Percentiles rank a stretch among this genome's conserved stretches.
Evolutionary conservation across 352 stramenopile species (phyloP).

Genomic region (Phytophthora rubi): DNA sequence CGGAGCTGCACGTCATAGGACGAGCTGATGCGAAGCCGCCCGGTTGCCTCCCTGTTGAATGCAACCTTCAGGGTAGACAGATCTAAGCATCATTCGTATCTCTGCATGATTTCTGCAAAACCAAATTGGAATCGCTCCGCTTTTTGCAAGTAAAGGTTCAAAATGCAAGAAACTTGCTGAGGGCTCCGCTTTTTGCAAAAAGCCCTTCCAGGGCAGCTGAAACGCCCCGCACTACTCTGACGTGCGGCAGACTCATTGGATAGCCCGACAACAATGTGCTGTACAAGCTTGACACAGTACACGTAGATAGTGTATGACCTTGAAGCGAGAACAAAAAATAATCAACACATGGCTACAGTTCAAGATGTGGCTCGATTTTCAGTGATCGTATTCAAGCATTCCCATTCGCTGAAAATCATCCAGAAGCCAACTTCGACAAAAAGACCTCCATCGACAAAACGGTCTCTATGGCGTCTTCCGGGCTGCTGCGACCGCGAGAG

Average conservation of each 20-base stretch:
- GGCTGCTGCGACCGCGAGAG: slow-evolving; percentile 13
- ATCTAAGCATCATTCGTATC: no score
- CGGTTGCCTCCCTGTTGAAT: no score
- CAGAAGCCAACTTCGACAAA: neutral
- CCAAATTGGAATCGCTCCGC: no score
- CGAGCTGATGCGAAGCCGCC: no score
- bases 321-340: slow-evolving; percentile 6
- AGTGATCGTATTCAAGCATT: neutral
- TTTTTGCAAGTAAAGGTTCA: no score
- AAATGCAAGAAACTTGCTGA: no score
- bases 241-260: slow-evolving; percentile 3
- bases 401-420: neutral
- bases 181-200: no score
- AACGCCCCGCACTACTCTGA: neutral
- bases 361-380: neutral
- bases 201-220: slow-evolving; percentile 1
- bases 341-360: slow-evolving; percentile 25
- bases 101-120: no score
- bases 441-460: slow-evolving; percentile 2
- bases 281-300: neutral
- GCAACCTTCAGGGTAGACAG: no score
- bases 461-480: neutral
- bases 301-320: slow-evolving; percentile 5
- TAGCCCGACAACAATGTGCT: neutral
- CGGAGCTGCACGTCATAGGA: no score